Evolutionary conservation across 2,329 filamentous ascomycete genomes (phyloP).

Genomic region (Taxawa tesnikishii): DNA sequence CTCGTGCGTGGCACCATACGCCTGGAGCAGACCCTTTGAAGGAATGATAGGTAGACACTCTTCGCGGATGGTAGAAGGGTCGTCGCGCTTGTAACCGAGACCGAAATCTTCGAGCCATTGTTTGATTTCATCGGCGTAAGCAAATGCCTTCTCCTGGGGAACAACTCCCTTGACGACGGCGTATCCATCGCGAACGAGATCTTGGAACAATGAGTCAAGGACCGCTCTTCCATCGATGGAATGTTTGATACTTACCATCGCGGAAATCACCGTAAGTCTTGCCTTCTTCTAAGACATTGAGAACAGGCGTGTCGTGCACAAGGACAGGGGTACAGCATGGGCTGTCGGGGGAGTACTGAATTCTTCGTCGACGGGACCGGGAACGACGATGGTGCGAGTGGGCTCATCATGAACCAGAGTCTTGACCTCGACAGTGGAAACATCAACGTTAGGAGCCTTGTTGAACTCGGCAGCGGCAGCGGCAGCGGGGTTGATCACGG

Average conservation of each 20-base stretch:
- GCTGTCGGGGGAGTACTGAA: no score
- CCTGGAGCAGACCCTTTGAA: conserved; percentile 17
- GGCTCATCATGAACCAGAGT: no score
- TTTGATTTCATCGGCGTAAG: conserved; percentile 19
- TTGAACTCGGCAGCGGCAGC: neutral
- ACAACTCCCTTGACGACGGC: conserved; percentile 36
- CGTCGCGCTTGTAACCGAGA: conserved; percentile 13
- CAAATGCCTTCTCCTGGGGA: conserved; percentile 25
- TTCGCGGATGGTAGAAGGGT: conserved; percentile 22
- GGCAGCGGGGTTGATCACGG: neutral
- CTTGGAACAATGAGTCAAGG: no score
- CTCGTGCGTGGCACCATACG: conserved; percentile 26
- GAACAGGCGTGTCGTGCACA: conserved; percentile 3
- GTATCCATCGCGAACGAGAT: conserved; percentile 24
- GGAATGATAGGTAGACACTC: conserved; percentile 25
- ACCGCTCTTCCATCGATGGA: no score
- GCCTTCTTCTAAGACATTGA: conserved; percentile 3
- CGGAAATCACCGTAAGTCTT: conserved; percentile 4
- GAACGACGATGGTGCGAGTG: no score
- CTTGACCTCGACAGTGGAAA: no score
- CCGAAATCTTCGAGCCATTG: conserved; percentile 20
- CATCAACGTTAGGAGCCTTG: conserved; percentile 1
- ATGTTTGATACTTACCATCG: conserved; percentile 2
- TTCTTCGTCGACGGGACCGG: no score
- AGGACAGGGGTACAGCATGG: conserved; percentile 2